These are phyloP conservation scores for Allium fistulosum DNA, from an alignment of 106 monocot genomes.

Conservation along the genomic window DNA sequence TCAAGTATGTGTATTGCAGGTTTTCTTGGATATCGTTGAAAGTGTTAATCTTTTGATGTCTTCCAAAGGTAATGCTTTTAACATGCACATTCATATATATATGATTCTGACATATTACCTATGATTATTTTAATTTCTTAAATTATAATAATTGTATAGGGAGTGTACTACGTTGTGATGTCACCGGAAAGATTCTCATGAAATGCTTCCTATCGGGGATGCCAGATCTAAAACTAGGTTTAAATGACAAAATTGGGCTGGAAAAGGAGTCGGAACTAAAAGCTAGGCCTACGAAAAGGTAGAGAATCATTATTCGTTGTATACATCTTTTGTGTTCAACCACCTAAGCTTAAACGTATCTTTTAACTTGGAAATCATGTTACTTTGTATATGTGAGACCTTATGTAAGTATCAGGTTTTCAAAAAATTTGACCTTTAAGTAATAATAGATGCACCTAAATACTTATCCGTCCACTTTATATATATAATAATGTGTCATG, in stretches of 20 bases:
- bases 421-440: too few relatives aligned
- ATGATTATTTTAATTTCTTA: neutral
- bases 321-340: too few relatives aligned
- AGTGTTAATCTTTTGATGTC: slow-evolving; percentile 99
- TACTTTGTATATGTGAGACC: too few relatives aligned
- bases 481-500: too few relatives aligned
- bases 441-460: too few relatives aligned
- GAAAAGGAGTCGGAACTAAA: slow-evolving; percentile 98
- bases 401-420: too few relatives aligned
- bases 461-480: too few relatives aligned
- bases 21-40: slow-evolving; percentile 98
- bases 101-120: neutral
- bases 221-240: slow-evolving; percentile 94
- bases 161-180: slow-evolving; percentile 98
- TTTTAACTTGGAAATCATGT: neutral
- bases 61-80: slow-evolving; percentile 65
- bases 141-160: slow-evolving; percentile 31
- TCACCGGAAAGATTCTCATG: slow-evolving; percentile 98
- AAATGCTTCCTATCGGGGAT: slow-evolving; percentile 99
- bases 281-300: slow-evolving; percentile 92
- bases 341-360: neutral
- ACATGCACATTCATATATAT: neutral
- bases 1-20: slow-evolving; percentile 29
- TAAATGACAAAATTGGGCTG: slow-evolving; percentile 99
- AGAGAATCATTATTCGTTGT: neutral